phyloP scores from a whole-genome alignment of 352 stramenopile species.

The Phytopythium vexans region DNA sequence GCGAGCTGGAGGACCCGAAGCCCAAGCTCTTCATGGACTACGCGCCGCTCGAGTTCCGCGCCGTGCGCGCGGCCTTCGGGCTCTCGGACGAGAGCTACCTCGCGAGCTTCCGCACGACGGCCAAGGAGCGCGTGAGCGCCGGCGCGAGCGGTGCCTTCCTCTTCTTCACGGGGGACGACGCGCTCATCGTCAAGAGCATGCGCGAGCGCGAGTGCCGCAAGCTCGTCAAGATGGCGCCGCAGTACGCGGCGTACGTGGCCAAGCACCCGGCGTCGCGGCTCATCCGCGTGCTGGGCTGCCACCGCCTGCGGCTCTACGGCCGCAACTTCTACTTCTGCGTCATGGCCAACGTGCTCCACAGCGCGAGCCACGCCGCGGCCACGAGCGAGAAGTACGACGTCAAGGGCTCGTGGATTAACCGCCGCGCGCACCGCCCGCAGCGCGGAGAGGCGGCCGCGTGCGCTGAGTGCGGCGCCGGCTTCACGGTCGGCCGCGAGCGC shows the following conservation, averaged over 20 bases:
- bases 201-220: slow-evolving; percentile 70
- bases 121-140: slow-evolving; percentile 73
- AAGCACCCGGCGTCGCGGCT: slow-evolving; percentile 60
- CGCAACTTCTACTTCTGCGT: slow-evolving; percentile 82
- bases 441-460: slow-evolving; percentile 56
- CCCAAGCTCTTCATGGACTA: slow-evolving; percentile 81
- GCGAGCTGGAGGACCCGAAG: slow-evolving; percentile 33
- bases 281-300: slow-evolving; percentile 85
- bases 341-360: slow-evolving; percentile 80
- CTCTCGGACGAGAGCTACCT: slow-evolving; percentile 70
- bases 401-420: slow-evolving; percentile 75
- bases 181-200: slow-evolving; percentile 79
- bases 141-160: slow-evolving; percentile 81
- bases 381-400: slow-evolving; percentile 76
- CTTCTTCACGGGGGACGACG: slow-evolving; percentile 77
- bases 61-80: slow-evolving; percentile 55
- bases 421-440: slow-evolving; percentile 42
- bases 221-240: slow-evolving; percentile 69
- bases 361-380: slow-evolving; percentile 42
- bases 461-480: slow-evolving; percentile 59
- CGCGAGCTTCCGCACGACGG: slow-evolving; percentile 66
- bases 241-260: slow-evolving; percentile 64
- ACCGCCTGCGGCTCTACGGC: slow-evolving; percentile 75
- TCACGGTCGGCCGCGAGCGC: slow-evolving; percentile 33
- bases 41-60: slow-evolving; percentile 57